Conservation (phyloP, 1,284 basidiomycete genomes). For the Porodaedalea pini region DNA sequence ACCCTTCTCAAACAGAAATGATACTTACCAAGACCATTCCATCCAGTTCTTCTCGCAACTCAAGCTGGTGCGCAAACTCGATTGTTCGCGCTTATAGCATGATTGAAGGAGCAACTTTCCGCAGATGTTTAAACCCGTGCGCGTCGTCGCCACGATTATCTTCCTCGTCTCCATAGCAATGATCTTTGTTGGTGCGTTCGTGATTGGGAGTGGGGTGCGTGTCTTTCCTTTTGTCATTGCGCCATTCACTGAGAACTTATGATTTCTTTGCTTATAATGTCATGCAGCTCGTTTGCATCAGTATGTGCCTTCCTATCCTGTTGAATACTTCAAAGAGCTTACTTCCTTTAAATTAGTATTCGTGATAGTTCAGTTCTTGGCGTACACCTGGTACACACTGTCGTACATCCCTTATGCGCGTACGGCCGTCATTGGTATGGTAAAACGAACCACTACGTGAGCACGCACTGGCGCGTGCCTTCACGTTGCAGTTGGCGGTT, state of each 20-base stretch:
- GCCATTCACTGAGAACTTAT: conserved; percentile 33
- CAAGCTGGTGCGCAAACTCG: conserved; percentile 57
- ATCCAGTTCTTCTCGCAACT: conserved; percentile 72
- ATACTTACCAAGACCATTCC: conserved; percentile 1
- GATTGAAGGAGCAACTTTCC: conserved; percentile 19
- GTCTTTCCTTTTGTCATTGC: conserved; percentile 26
- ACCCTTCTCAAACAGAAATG: conserved; percentile 4
- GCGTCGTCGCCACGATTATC: conserved; percentile 78
- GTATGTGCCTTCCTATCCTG: conserved; percentile 32
- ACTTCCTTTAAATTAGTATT: conserved; percentile 53
- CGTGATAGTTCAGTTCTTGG: conserved; percentile 82
- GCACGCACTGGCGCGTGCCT: background rate
- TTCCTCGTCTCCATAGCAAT: conserved; percentile 75
- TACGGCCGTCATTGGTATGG: conserved; percentile 45
- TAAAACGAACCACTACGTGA: conserved; percentile 1
- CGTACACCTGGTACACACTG: conserved; percentile 80
- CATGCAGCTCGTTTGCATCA: conserved; percentile 43
- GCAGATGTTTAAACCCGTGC: conserved; percentile 92
- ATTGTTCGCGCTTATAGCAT: conserved; percentile 12
- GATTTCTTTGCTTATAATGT: background rate
- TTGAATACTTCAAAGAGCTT: conserved; percentile 16
- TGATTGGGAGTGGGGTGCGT: conserved; percentile 61
- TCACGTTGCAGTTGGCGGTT: background rate
- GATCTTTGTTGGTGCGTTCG: conserved; percentile 81
- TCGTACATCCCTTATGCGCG: conserved; percentile 89